Evolutionary conservation across 2,329 filamentous ascomycete genomes (phyloP), one percentile per base, ranked within the genome.

Genomic region (Trichophyton rubrum): DNA sequence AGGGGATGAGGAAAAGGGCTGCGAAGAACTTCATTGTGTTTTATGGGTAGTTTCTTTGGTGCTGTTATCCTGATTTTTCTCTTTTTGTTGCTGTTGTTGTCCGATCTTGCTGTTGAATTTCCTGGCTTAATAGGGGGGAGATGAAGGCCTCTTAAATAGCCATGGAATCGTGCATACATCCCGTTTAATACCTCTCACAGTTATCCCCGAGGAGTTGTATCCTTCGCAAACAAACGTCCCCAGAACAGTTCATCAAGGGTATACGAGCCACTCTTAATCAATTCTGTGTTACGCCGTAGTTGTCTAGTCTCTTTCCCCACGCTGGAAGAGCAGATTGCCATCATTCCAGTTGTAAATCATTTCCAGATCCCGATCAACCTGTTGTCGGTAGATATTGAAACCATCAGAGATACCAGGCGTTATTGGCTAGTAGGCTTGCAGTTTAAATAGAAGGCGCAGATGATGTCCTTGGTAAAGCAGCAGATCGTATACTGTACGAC

Each of bases 101-200:
- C 15, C 15, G 33, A 24, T 1, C 13, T 35, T 45, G 24, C n/a
- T 58, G 56, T 20, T 45, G 20, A 35, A 13, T n/a, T 41, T 41
- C 13, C 33, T n/a, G 35, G 20, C 13, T 27, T 8, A 13, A 41
- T 27, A 45, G 17, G 27, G 33, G n/a, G 30, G 56, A 43, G 20
- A 57, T 43, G 35, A 45, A 11, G 35, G n/a, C 56, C 35, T 35
- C 27, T 58, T 58, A 58, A 24, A 58, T 58, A 58, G 35, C 35
- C n/a, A 24, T 24, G 13, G 56, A 11, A 8, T 24, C 22, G 41
- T 20, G 35, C 56, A 35, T 17, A 6, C 7, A 35, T 38, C 20
- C 24, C 9, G n/a, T 55, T n/a, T 13, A 27, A 55, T n/a, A n/a
- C 13, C 13, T 55, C 24, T 35, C 51, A 55, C 51, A 35, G 15